Percentiles rank a stretch among this genome's conserved stretches.
phyloP scores from a whole-genome alignment of 768 basidiomycete species.

The Terana coerulea region DNA sequence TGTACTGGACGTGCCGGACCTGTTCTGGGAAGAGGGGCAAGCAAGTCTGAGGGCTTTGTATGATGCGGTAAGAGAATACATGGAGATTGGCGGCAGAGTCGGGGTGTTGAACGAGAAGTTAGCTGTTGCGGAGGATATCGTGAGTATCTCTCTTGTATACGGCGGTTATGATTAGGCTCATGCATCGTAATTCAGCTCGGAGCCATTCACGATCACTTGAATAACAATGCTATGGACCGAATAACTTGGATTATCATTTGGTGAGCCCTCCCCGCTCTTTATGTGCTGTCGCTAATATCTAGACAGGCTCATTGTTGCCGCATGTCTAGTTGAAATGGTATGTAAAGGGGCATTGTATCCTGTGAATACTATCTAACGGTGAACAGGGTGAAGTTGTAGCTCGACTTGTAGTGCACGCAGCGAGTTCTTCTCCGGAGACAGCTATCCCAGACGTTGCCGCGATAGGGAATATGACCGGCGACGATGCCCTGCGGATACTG shows the following conservation, averaged over 20 bases:
- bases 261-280: constrained; percentile 42
- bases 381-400: constrained; percentile 77
- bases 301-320: constrained; percentile 81
- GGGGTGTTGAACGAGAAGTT: constrained; percentile 86
- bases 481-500: constrained; percentile 7
- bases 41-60: constrained; percentile 87
- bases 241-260: constrained; percentile 82
- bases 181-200: constrained; percentile 51
- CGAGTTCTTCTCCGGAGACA: constrained; percentile 19
- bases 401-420: constrained; percentile 67
- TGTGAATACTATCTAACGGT: neutral
- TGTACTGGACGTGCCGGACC: constrained; percentile 87
- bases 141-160: constrained; percentile 36
- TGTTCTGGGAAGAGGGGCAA: constrained; percentile 82
- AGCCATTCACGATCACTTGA: constrained; percentile 90
- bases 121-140: constrained; percentile 83
- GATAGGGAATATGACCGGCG: constrained; percentile 11
- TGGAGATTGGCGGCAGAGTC: constrained; percentile 80
- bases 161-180: neutral
- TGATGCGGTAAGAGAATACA: constrained; percentile 90
- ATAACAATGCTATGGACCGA: constrained; percentile 84
- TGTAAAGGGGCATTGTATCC: constrained; percentile 22
- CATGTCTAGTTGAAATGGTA: constrained; percentile 85
- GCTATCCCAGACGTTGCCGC: constrained; percentile 7
- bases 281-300: constrained; percentile 32